Conservation (phyloP, 805 yeast genomes). For the Scheffersomyces lignosus region DNA sequence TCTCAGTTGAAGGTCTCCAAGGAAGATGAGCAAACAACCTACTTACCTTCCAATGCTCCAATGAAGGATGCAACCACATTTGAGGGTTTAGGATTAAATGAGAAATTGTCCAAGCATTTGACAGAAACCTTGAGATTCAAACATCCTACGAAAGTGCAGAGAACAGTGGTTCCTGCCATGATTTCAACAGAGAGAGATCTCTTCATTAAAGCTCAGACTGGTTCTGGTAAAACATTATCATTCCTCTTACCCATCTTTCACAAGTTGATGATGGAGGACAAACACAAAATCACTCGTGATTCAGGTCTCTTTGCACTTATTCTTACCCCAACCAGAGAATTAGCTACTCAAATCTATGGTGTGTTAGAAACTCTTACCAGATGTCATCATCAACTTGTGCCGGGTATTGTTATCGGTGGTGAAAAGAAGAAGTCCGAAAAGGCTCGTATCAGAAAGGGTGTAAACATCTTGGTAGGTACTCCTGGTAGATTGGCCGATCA, state of each 20-base stretch:
- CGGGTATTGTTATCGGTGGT: slow-evolving; percentile 97
- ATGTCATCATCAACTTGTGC: slow-evolving; percentile 85
- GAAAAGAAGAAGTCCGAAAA: slow-evolving; percentile 97
- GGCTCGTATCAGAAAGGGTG: slow-evolving; percentile 94
- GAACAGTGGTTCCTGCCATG: slow-evolving; percentile 69
- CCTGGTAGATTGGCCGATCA: slow-evolving; percentile 97
- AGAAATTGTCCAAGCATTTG: slow-evolving; percentile 52
- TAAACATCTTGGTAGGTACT: slow-evolving; percentile 92
- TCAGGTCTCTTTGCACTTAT: slow-evolving; percentile 89
- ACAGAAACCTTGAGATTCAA: slow-evolving; percentile 53
- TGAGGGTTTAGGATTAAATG: slow-evolving; percentile 66
- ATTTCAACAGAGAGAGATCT: slow-evolving; percentile 55
- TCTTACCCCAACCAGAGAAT: slow-evolving; percentile 91
- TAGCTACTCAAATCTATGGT: slow-evolving; percentile 84
- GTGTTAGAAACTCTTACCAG: slow-evolving; percentile 73
- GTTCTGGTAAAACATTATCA: slow-evolving; percentile 95
- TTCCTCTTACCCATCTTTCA: slow-evolving; percentile 82
- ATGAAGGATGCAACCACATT: slow-evolving; percentile 68
- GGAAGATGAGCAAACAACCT: slow-evolving; percentile 27
- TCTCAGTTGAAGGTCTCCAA: slow-evolving; percentile 61
- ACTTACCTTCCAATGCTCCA: slow-evolving; percentile 76
- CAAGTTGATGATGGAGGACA: slow-evolving; percentile 56
- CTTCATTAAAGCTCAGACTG: slow-evolving; percentile 95
- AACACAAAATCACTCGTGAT: slow-evolving; percentile 49
- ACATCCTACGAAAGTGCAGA: slow-evolving; percentile 86